Evolutionary conservation across 1,284 basidiomycete genomes (phyloP).

Genomic region (Leccinum insolens): DNA sequence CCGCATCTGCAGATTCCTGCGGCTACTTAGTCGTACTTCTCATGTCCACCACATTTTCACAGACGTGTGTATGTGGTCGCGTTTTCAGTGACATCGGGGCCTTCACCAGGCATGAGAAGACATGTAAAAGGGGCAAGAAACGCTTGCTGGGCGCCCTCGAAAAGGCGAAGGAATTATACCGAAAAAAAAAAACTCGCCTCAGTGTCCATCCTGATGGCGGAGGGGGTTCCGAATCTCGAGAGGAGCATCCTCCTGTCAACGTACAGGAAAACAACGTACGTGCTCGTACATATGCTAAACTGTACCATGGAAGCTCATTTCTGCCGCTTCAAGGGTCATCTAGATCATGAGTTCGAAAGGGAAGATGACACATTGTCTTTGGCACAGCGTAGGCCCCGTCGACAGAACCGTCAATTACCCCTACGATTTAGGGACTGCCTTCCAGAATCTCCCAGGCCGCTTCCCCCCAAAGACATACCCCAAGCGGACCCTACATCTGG

Average conservation of each 20-base stretch:
- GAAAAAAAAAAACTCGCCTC: not conserved
- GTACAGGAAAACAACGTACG: not conserved
- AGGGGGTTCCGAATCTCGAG: not conserved
- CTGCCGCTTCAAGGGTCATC: not conserved
- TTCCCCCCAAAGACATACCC: not conserved
- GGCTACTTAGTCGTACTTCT: not conserved
- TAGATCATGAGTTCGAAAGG: too few species aligned
- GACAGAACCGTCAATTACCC: not conserved
- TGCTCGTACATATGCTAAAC: not conserved
- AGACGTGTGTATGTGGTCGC: not conserved
- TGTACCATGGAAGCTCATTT: not conserved
- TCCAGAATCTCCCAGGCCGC: not conserved
- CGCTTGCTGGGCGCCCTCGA: not conserved
- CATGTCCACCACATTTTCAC: not conserved
- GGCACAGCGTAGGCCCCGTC: not conserved
- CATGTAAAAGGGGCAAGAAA: not conserved
- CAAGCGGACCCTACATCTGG: not conserved
- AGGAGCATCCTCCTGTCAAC: not conserved
- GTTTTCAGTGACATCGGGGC: not conserved
- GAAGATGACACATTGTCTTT: not conserved
- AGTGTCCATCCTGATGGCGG: not conserved
- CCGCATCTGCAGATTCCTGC: not conserved
- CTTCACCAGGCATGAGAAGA: not conserved
- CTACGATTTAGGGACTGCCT: not conserved
- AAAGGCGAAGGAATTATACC: not conserved